These are phyloP conservation scores for Fusarium sacchari DNA, from an alignment of 2,329 filamentous ascomycete species.

Conservation along the genomic window DNA sequence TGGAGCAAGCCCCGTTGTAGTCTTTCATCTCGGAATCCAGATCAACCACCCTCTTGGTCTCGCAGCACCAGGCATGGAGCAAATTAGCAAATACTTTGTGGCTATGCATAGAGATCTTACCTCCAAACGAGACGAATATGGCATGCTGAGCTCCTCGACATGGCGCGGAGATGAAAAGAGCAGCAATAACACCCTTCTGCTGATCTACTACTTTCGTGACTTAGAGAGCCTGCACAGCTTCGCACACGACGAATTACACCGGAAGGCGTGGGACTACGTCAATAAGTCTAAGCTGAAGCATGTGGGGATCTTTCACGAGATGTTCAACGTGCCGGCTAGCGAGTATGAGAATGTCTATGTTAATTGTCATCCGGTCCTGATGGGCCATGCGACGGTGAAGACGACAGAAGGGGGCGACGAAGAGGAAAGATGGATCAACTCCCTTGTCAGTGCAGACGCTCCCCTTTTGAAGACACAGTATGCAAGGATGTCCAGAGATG, in stretches of 20 bases:
- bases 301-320: conserved; percentile 65
- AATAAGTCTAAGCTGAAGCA: conserved; percentile 50
- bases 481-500: conserved; percentile 45
- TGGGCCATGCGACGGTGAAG: conserved; percentile 47
- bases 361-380: conserved; percentile 53
- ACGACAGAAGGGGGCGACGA: conserved; percentile 27
- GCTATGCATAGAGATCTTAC: conserved; percentile 51
- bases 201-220: conserved; percentile 62
- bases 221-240: conserved; percentile 61
- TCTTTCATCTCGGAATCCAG: conserved; percentile 58
- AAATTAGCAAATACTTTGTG: conserved; percentile 52
- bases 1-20: conserved; percentile 48
- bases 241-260: conserved; percentile 60
- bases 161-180: conserved; percentile 53
- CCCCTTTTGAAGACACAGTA: conserved; percentile 49
- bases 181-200: conserved; percentile 55
- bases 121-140: conserved; percentile 54
- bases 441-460: conserved; percentile 48
- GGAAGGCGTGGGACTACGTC: conserved; percentile 62
- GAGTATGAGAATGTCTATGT: conserved; percentile 63
- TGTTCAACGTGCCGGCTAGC: conserved; percentile 56
- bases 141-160: conserved; percentile 56
- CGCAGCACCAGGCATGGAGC: conserved; percentile 55
- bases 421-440: conserved; percentile 46
- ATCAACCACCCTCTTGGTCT: conserved; percentile 61